Conservation (phyloP, 2,329 filamentous ascomycete species). For the Fragosphaeria purpurea region DNA sequence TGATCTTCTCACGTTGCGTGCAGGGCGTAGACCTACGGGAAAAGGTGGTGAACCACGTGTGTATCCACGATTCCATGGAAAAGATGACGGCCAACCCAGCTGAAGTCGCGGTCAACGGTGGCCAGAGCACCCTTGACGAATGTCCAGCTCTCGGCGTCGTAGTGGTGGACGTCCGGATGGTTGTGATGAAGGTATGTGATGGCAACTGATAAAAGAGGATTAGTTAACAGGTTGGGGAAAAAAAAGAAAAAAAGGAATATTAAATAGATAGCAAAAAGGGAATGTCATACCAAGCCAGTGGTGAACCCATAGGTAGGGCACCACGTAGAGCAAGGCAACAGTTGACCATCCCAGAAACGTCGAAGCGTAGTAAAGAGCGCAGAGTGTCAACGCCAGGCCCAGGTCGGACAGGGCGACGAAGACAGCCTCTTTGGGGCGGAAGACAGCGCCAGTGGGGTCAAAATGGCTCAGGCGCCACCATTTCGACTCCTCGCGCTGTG, state of each 20-base stretch:
- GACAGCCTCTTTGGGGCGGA: slow-evolving; percentile 82
- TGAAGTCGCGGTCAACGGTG: slow-evolving; percentile 93
- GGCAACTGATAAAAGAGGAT: slow-evolving; percentile 51
- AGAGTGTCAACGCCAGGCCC: slow-evolving; percentile 56
- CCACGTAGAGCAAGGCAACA: slow-evolving; percentile 84
- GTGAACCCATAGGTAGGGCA: slow-evolving; percentile 96
- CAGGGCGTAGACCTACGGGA: slow-evolving; percentile 32
- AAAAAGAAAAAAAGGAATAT: not conserved
- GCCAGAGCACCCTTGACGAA: slow-evolving; percentile 86
- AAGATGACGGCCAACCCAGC: slow-evolving; percentile 80
- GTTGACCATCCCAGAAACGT: slow-evolving; percentile 75
- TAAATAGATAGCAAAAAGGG: not conserved
- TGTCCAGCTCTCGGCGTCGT: slow-evolving; percentile 74
- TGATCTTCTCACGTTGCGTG: not conserved
- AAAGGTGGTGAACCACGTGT: slow-evolving; percentile 91
- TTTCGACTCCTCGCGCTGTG: slow-evolving; percentile 67
- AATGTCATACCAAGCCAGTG: slow-evolving; percentile 87
- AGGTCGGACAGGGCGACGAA: slow-evolving; percentile 80
- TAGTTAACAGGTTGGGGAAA: not conserved
- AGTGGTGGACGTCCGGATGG: slow-evolving; percentile 85
- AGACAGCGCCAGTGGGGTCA: slow-evolving; percentile 76
- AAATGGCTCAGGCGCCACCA: slow-evolving; percentile 85
- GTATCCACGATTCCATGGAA: slow-evolving; percentile 95
- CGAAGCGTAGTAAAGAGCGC: slow-evolving; percentile 57
- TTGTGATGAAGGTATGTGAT: slow-evolving; percentile 97